Evolutionary conservation across 352 stramenopile genomes (phyloP), one percentile per base, ranked within the genome.

Genomic region (Phytopythium litorale): DNA sequence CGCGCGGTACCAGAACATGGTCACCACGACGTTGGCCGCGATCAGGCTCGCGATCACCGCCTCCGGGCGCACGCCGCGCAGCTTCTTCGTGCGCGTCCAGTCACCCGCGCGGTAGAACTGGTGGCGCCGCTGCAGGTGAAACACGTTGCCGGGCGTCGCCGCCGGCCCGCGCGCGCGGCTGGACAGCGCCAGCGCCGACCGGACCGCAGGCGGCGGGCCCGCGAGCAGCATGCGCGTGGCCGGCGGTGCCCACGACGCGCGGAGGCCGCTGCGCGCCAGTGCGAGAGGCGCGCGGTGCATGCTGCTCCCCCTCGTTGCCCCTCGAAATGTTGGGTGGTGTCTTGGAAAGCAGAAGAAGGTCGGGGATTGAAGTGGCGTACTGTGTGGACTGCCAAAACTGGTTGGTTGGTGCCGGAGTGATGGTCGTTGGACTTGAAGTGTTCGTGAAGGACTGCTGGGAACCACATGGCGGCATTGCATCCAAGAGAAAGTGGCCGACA

Each of bases 1-100:
- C n/a, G 82, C 72, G 4, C 69, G 77, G 38, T 77, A 30, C 85
- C 83, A 94, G 51, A 80, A 66, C 45, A 87, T 76, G 15, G 69
- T 87, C 38, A 92, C 75, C 2, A 78, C 58, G 13, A 63, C 68
- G 43, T 94, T 94, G 18, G 64, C 67, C 1, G 75, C 71, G 33
- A 92, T 81, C 16, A 92, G 65, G 1, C 72, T 75, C 19, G 81
- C 65, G 53, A 88, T 66, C 30, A 91, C 65, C 4, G 62, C 51
- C 11, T 91, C 78, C 3, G 54, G 52, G 58, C 68, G 62, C 65
- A 79, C 13, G 60, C 52, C 33, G 38, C 62, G 25, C 63, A 64
- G 15, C 64, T 75, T 43, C 57, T 63, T 63, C 4, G n/a, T 19
- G 43, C 55, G 28, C 60, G 69, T 21, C 68, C 63, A 56, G 33